These are phyloP conservation scores for Prinsepia uniflora DNA, from an alignment of 306 rosid genomes.

Conservation along the genomic window DNA sequence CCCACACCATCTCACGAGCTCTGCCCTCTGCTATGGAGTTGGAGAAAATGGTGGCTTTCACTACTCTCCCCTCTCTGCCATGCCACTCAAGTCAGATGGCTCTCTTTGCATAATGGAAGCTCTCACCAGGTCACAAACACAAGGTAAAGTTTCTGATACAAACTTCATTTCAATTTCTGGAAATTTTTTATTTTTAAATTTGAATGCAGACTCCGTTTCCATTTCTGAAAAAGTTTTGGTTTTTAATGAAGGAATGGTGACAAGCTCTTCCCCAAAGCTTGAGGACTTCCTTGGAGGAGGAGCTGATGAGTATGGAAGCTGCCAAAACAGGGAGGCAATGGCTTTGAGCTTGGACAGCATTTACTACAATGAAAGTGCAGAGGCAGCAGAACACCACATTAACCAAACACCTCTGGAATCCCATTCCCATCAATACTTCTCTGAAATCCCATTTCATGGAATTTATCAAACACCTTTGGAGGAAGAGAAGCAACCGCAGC, in stretches of 20 bases:
- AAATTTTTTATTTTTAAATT: not conserved
- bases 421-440: constrained; percentile 45
- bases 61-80: constrained; percentile 61
- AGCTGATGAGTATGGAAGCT: constrained; percentile 48
- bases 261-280: constrained; percentile 73
- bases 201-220: not conserved
- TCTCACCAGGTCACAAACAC: constrained; percentile 59
- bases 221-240: not conserved
- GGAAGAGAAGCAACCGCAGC: constrained; percentile 17
- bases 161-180: not conserved
- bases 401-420: not conserved
- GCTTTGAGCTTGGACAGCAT: constrained; percentile 77
- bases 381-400: constrained; percentile 31
- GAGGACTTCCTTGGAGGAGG: constrained; percentile 91
- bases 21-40: constrained; percentile 51
- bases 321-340: constrained; percentile 73
- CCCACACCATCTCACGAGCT: constrained; percentile 32
- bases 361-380: constrained; percentile 47
- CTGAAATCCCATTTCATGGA: constrained; percentile 46
- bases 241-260: constrained; percentile 44
- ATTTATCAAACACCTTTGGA: constrained; percentile 44
- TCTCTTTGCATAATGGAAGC: constrained; percentile 94
- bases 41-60: constrained; percentile 43
- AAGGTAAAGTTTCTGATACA: constrained; percentile 35
- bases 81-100: constrained; percentile 94